Base-by-base conservation (phyloP, 148 eudicot genomes). In the Camellia granthamiana region DNA sequence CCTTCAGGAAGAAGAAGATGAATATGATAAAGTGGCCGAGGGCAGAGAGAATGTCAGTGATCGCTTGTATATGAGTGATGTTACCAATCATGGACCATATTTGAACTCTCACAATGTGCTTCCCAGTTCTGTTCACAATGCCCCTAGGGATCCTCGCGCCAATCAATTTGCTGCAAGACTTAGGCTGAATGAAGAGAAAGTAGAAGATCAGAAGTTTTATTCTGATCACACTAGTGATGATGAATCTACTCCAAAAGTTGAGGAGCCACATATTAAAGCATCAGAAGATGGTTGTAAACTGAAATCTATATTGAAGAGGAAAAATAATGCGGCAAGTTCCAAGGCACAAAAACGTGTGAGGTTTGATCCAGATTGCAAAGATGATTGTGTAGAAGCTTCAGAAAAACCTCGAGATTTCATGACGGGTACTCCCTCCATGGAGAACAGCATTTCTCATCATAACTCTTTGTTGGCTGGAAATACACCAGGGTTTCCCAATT, bases 261-360 rank as follows among this genome's bases (percentile, higher is more conserved):
- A 79, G 46, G 77, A 74, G 74, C 43, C 68, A 15, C 30, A 44
- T 59, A 41, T 71, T 76, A 9, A 19, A 55, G n/a, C 70, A 62
- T 60, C 77, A 14, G 82, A 66, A 71, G 83, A 68, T 59, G 56
- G 51, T 74, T 47, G 69, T 49, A 84, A 77, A 64, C 70, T 76
- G 58, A 86, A 86, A 79, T 83, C 92, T 54, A 86, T 87, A 72
- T 75, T 89, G 69, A 89, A 89, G 78, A 84, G 88, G 85, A 89
- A 86, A 77, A 83, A 82, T 54, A 77, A 58, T 55, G 78, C 80
- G 77, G 56, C 84, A 6, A 23, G 69, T 77, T 83, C 84, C 64
- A 87, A 84, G 77, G 79, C 82, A 11, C 69, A 85, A 21, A 88
- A 88, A 76, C 89, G 86, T 72, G 92, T 89, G 74, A 85, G 87